Percentiles rank a stretch among this genome's conserved stretches.
Evolutionary conservation across 345 rosid species (phyloP).

Genomic region (Chamaenerion angustifolium): DNA sequence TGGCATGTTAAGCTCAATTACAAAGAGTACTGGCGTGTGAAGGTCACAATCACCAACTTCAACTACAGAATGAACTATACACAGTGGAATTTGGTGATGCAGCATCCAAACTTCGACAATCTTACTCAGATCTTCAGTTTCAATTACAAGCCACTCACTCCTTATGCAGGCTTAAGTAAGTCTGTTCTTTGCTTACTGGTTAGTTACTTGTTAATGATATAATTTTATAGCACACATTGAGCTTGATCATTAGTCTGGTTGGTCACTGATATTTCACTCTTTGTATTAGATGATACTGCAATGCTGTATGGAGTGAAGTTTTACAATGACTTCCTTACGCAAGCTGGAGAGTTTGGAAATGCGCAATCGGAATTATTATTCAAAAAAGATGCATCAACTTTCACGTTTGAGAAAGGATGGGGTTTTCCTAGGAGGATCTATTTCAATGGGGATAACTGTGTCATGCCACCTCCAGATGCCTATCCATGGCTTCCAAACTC

Average conservation of each 20-base stretch:
- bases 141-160: conserved; percentile 34
- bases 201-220: no score
- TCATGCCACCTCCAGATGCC: conserved; percentile 38
- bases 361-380: conserved; percentile 55
- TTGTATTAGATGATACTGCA: conserved; percentile 42
- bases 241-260: background rate
- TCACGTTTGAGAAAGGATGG: conserved; percentile 67
- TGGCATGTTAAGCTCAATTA: conserved; percentile 64
- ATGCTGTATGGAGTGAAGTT: conserved; percentile 53
- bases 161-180: conserved; percentile 45
- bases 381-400: conserved; percentile 37
- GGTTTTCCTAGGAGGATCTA: conserved; percentile 58
- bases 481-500: conserved; percentile 36
- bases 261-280: no score
- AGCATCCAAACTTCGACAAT: conserved; percentile 56
- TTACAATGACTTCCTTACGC: conserved; percentile 51
- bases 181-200: background rate
- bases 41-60: conserved; percentile 52
- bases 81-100: conserved; percentile 54
- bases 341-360: conserved; percentile 45
- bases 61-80: conserved; percentile 52
- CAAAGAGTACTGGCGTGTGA: conserved; percentile 56
- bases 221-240: background rate
- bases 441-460: conserved; percentile 42
- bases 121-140: conserved; percentile 45